Conservation (phyloP, 352 stramenopile genomes). For the Globisporangium nunn region DNA sequence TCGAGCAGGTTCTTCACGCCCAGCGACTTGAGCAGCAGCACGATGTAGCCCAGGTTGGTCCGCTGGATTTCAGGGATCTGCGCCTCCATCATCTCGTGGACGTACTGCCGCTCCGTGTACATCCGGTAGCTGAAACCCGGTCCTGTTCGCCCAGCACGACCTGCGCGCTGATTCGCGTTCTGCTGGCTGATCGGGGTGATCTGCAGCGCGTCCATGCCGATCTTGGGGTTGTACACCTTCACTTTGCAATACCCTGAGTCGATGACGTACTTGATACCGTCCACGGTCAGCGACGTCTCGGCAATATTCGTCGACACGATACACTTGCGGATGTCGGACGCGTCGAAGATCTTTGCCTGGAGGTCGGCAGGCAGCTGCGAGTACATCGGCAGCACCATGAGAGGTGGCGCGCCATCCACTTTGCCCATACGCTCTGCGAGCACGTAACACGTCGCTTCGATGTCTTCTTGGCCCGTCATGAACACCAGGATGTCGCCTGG, state of each 20-base stretch:
- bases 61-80: slow-evolving; percentile 97
- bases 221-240: slow-evolving; percentile 99
- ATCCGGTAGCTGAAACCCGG: slow-evolving; percentile 93
- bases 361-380: slow-evolving; percentile 96
- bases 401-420: slow-evolving; percentile 87
- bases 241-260: slow-evolving; percentile 98
- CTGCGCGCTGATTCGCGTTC: slow-evolving; percentile 96
- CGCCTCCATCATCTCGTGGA: slow-evolving; percentile 96
- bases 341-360: slow-evolving; percentile 97
- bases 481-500: slow-evolving; percentile 98
- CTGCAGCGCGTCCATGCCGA: slow-evolving; percentile 98
- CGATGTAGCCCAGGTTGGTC: slow-evolving; percentile 96
- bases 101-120: slow-evolving; percentile 96
- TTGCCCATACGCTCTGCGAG: slow-evolving; percentile 94
- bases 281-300: slow-evolving; percentile 94
- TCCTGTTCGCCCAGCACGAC: slow-evolving; percentile 89
- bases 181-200: slow-evolving; percentile 95
- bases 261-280: slow-evolving; percentile 98
- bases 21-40: slow-evolving; percentile 97
- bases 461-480: slow-evolving; percentile 99
- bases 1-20: slow-evolving; percentile 93
- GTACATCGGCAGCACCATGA: slow-evolving; percentile 99
- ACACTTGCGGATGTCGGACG: slow-evolving; percentile 92
- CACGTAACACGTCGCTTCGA: slow-evolving; percentile 94
- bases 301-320: slow-evolving; percentile 98